Evolutionary conservation across 2,329 filamentous ascomycete genomes (phyloP).

Genomic region (Hirsutella thompsonii): DNA sequence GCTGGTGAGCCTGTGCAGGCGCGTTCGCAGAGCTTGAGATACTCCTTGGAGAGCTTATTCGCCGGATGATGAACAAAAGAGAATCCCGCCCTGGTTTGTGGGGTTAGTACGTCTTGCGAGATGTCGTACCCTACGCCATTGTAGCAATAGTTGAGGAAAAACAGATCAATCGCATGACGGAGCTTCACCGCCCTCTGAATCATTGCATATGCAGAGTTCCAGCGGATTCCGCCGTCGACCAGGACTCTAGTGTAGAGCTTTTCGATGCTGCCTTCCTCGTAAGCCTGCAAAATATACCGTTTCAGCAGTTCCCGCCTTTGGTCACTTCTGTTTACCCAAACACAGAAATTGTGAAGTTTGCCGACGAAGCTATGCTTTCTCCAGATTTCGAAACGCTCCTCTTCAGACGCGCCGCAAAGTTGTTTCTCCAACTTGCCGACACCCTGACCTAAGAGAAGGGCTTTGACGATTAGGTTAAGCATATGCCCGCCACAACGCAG

Average conservation of each 20-base stretch:
- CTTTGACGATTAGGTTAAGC: background rate
- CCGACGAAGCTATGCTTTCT: background rate
- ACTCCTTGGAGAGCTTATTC: too few species aligned
- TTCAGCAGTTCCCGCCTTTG: too few species aligned
- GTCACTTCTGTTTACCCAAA: background rate
- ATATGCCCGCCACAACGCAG: background rate
- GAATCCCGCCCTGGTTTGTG: too few species aligned
- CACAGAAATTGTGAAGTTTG: background rate
- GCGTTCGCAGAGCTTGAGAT: too few species aligned
- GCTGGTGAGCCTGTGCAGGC: too few species aligned
- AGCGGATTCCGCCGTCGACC: background rate
- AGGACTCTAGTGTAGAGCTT: background rate
- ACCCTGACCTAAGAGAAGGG: background rate
- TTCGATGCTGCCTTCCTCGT: background rate
- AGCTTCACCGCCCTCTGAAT: background rate
- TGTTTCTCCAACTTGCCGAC: background rate
- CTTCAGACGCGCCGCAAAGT: background rate
- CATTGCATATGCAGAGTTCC: background rate
- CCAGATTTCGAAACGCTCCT: too few species aligned
- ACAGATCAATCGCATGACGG: background rate
- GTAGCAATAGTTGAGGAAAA: background rate
- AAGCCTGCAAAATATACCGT: background rate
- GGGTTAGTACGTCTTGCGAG: background rate
- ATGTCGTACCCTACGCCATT: background rate
- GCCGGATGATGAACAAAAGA: too few species aligned